Conservation (phyloP, 2,329 filamentous ascomycete species). For the Fusarium pilosicola region DNA sequence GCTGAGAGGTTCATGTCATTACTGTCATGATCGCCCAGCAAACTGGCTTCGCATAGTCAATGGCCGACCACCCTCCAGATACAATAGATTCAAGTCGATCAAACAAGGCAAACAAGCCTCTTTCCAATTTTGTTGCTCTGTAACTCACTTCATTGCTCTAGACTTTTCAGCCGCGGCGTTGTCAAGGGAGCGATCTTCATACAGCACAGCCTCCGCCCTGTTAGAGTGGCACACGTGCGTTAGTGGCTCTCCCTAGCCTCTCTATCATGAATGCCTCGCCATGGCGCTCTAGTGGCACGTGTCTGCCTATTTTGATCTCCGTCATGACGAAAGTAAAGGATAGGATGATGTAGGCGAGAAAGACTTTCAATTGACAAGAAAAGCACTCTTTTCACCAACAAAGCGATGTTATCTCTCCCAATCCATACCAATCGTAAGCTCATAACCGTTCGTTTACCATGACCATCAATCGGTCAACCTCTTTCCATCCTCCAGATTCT, state of each 20-base stretch:
- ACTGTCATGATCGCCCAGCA: neutral
- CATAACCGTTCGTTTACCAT: conserved; percentile 19
- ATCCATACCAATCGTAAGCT: conserved; percentile 25
- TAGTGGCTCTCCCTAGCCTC: neutral
- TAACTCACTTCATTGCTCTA: neutral
- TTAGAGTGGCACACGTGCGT: conserved; percentile 11
- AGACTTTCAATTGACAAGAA: conserved; percentile 10
- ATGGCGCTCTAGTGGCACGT: conserved; percentile 2
- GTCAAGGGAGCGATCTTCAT: neutral
- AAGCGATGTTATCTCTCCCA: neutral
- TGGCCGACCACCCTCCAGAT: neutral
- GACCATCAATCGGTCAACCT: neutral
- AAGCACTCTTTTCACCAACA: neutral
- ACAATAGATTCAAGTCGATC: neutral
- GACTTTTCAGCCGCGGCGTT: neutral
- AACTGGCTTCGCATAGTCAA: neutral
- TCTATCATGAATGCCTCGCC: conserved; percentile 12
- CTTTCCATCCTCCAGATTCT: neutral
- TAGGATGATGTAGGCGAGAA: neutral
- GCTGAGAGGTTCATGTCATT: neutral
- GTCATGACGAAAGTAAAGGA: neutral
- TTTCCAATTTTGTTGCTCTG: neutral
- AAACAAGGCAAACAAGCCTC: neutral
- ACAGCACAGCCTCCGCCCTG: conserved; percentile 28
- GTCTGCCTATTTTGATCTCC: conserved; percentile 6